Conservation (phyloP, 176 grass and related monocot species). For the Aegilops bicornis region DNA sequence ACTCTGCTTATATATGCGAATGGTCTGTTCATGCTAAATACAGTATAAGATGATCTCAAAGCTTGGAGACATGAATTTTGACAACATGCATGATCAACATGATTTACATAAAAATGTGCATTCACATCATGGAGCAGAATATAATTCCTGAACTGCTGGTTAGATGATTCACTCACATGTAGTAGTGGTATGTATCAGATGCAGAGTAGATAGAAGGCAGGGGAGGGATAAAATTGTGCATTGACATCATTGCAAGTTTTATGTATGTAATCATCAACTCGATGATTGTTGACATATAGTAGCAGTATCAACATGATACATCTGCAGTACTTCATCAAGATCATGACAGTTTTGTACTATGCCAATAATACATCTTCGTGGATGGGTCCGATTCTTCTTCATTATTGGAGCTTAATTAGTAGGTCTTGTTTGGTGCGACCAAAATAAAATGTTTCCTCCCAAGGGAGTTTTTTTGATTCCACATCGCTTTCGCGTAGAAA, state of each 20-base stretch:
- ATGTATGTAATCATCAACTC: neutral
- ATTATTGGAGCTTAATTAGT: neutral
- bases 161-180: neutral
- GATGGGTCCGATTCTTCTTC: neutral
- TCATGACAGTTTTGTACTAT: neutral
- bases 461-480: conserved; percentile 42
- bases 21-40: conserved; percentile 20
- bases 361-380: conserved; percentile 14
- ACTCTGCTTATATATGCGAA: neutral
- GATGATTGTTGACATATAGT: neutral
- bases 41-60: neutral
- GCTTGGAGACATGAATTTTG: neutral
- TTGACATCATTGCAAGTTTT: conserved; percentile 13
- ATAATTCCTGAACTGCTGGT: neutral
- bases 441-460: conserved; percentile 30
- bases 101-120: neutral
- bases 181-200: neutral
- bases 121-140: neutral
- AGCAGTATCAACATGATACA: neutral
- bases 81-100: conserved; percentile 3
- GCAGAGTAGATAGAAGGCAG: neutral
- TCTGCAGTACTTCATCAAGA: conserved; percentile 4
- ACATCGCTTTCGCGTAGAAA: conserved; percentile 40
- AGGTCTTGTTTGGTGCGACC: conserved; percentile 10
- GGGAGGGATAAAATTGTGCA: neutral